A percentile compares a stretch with the other conserved stretches of the same genome.
Conservation (phyloP, 768 basidiomycete genomes). For the Mycena belliarum region DNA sequence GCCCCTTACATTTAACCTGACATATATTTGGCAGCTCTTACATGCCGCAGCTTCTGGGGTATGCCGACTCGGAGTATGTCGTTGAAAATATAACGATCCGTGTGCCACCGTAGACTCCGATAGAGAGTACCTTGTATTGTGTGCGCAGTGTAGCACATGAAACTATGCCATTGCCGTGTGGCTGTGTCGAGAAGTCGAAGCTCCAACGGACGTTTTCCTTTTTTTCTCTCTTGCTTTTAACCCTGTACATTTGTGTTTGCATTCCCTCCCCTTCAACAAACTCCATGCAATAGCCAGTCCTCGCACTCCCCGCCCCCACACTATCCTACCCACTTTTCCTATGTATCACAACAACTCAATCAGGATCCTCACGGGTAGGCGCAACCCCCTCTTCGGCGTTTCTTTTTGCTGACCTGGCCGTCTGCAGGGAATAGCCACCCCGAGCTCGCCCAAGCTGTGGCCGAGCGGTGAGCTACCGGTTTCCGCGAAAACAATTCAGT, state of each 20-base stretch:
- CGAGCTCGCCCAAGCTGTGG: conserved; percentile 92
- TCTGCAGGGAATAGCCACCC: conserved; percentile 92
- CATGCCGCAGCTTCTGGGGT: conserved; percentile 80
- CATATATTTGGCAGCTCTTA: conserved; percentile 57
- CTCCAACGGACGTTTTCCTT: conserved; percentile 16
- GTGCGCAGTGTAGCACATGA: conserved; percentile 10
- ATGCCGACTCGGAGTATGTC: conserved; percentile 96
- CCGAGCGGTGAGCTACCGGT: conserved; percentile 89
- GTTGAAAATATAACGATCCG: conserved; percentile 92
- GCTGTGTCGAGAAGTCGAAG: background rate
- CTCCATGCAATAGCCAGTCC: conserved; percentile 38
- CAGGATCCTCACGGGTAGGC: conserved; percentile 69
- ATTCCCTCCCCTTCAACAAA: conserved; percentile 29
- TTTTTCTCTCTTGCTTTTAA: background rate
- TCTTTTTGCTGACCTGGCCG: background rate
- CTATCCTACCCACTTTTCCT: conserved; percentile 15
- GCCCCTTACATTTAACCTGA: conserved; percentile 3
- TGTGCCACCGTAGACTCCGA: conserved; percentile 50
- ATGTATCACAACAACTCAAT: conserved; percentile 87
- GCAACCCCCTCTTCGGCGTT: background rate
- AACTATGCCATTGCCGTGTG: background rate
- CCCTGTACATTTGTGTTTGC: background rate
- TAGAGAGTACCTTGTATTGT: too few species aligned
- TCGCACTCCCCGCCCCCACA: background rate
- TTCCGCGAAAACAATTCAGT: conserved; percentile 40